Evolutionary conservation across 2,329 filamentous ascomycete species (phyloP), one percentile per base, ranked within the genome.

Genomic region (Scolecobasidium constrictum): DNA sequence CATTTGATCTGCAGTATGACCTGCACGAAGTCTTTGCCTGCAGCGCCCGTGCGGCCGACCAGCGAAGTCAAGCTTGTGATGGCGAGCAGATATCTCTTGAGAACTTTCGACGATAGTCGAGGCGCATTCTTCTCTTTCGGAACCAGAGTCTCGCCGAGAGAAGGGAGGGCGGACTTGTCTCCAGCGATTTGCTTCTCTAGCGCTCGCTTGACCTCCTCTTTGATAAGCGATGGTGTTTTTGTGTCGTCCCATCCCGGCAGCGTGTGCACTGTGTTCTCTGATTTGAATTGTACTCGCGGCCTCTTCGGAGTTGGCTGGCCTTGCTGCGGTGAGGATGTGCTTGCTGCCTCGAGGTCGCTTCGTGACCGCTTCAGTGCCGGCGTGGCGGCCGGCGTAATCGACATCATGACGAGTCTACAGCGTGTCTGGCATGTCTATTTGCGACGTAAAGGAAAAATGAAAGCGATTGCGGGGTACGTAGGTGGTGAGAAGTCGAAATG

Each of bases 81-180:
- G n/a, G 73, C 76, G 45, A 73, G 56, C 41, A 81, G 56, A 55
- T 81, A 77, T 53, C 77, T 72, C 49, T 66, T 71, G 42, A 81
- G 60, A 19, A 69, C 60, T 15, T 62, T 63, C 39, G 67, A 68
- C 17, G 68, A 69, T 18, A 73, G 70, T 31, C 9, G 9, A 18
- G 73, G 23, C 34, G 38, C 44, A 45, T 72, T 69, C 31, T 63
- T 57, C 23, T 65, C 66, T 6, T 58, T 57, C 6, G 68, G 67
- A 46, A 68, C 61, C n/a, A 61, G 60, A 12, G 58, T 57, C 47
- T 66, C 62, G 50, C 71, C 71, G 47, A 81, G 58, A 48, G 67
- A 65, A 49, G 77, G 70, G 52, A 80, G 80, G 44, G 61, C 66
- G 38, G 68, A 64, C 52, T 71, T 73, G 49, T 79, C 73, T 45